phyloP scores from a whole-genome alignment of 176 grass and related monocot genomes.

The Stipa capillata region DNA sequence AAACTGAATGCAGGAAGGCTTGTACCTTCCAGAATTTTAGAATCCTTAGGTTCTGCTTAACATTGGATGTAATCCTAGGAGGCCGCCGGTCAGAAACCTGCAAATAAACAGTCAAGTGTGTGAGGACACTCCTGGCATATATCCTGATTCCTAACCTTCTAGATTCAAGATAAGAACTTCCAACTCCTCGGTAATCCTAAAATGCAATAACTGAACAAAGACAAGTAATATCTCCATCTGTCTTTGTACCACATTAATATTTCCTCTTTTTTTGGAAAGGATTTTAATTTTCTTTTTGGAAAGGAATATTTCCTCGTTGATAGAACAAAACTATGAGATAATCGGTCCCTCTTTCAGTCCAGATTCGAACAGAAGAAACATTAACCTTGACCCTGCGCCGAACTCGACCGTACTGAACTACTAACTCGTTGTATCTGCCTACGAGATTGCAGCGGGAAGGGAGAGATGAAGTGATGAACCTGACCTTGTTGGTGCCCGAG shows the following conservation, averaged over 20 bases:
- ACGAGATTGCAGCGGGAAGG: background rate
- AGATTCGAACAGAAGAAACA: background rate
- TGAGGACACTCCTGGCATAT: background rate
- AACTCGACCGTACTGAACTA: background rate
- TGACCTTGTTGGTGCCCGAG: conserved; percentile 22
- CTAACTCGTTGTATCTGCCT: background rate
- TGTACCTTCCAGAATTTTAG: conserved; percentile 83
- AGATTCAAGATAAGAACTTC: background rate
- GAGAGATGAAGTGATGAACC: background rate
- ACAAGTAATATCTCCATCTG: background rate
- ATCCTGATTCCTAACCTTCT: background rate
- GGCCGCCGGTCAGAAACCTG: conserved; percentile 50
- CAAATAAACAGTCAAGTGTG: background rate
- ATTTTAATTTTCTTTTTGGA: too few relatives aligned
- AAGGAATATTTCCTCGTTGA: background rate
- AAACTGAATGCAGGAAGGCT: background rate
- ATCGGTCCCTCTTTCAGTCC: background rate
- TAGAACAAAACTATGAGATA: background rate
- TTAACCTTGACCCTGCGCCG: background rate
- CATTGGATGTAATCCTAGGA: conserved; percentile 91
- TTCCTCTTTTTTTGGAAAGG: too few relatives aligned
- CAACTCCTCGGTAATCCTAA: background rate
- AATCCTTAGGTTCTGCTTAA: conserved; percentile 71
- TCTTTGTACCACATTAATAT: background rate
- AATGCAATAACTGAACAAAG: background rate